These are phyloP conservation scores for Drechmeria coniospora DNA, from an alignment of 2,329 filamentous ascomycete species.

Conservation along the genomic window DNA sequence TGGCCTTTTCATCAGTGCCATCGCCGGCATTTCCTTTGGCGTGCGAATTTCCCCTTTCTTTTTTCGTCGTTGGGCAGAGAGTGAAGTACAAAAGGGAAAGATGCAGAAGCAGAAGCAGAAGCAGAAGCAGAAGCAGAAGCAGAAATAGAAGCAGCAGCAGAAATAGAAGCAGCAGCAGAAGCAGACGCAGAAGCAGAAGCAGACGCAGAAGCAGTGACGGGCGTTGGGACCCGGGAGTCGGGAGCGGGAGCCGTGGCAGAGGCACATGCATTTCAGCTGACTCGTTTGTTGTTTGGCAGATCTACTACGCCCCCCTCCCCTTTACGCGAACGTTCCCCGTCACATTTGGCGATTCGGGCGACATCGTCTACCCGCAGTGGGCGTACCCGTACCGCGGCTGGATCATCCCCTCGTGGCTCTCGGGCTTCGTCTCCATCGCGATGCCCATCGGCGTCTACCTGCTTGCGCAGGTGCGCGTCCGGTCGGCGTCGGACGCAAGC, in stretches of 20 bases:
- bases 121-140: too few relatives aligned
- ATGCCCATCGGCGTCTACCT: slow-evolving; percentile 43
- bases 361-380: slow-evolving; percentile 48
- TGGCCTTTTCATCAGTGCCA: slow-evolving; percentile 38
- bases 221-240: too few relatives aligned
- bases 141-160: too few relatives aligned
- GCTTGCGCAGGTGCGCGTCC: slow-evolving; percentile 40
- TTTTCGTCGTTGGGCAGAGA: too few relatives aligned
- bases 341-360: slow-evolving; percentile 37
- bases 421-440: slow-evolving; percentile 38
- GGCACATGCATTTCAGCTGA: too few relatives aligned
- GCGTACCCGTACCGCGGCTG: slow-evolving; percentile 49
- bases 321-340: slow-evolving; percentile 46
- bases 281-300: slow-evolving; percentile 13
- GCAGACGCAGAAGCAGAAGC: too few relatives aligned
- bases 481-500: slow-evolving; percentile 43
- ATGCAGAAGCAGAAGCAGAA: too few relatives aligned
- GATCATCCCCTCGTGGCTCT: slow-evolving; percentile 43
- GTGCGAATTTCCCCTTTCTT: slow-evolving; percentile 14
- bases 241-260: too few relatives aligned
- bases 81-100: too few relatives aligned
- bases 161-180: too few relatives aligned
- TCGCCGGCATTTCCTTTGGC: slow-evolving; percentile 22
- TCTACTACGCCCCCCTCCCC: slow-evolving; percentile 38
- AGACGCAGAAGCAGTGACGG: too few relatives aligned